Base-by-base conservation (phyloP, 1,139 yeast species). In the Torulaspora globosa region DNA sequence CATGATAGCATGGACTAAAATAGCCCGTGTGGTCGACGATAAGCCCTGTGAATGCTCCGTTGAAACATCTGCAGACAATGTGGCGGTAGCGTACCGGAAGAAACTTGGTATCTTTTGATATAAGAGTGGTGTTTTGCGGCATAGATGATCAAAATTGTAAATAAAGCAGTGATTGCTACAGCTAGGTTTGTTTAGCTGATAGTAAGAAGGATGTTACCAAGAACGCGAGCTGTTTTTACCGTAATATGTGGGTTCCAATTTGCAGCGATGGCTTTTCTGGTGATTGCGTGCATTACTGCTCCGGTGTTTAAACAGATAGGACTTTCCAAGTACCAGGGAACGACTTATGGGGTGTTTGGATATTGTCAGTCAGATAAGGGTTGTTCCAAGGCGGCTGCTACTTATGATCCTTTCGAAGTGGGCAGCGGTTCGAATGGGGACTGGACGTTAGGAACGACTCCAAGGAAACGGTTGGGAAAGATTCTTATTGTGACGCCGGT, bases 271-370 rank as follows among this genome's bases (percentile, higher is more conserved):
- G 62, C 78, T 31, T 75, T 78, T 52, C 63, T 79, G 43, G 66
- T 80, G 36, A 65, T 80, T 40, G 78, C 79, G 6, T 72, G 78
- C 35, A 71, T 80, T 30, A 73, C 89, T 1, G 86, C 80, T 5
- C 92, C 92, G 0, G 71, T 83, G 32, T 77, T 85, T 6, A 62
- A 65, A 7, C 59, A 65, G 21, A 70, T 81, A 39, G 70, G 76
- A 2, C 67, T 82, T 8, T 75, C 84, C 36, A 68, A 73, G 21
- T 74, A 70, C 53, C 70, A 72, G 18, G 78, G 74, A 41, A 72
- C 73, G 59, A 70, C 76, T 45, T 92, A 83, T 64, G 98, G 98
- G 4, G 88, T 87, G 1, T 86, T 90, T 70, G 98, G 97, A 1
- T 77, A 79, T 52, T 90, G 97, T 65, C 61, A 67, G 18, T 55